Base-by-base conservation (phyloP, 768 basidiomycete genomes). In the Mycena belliarum region DNA sequence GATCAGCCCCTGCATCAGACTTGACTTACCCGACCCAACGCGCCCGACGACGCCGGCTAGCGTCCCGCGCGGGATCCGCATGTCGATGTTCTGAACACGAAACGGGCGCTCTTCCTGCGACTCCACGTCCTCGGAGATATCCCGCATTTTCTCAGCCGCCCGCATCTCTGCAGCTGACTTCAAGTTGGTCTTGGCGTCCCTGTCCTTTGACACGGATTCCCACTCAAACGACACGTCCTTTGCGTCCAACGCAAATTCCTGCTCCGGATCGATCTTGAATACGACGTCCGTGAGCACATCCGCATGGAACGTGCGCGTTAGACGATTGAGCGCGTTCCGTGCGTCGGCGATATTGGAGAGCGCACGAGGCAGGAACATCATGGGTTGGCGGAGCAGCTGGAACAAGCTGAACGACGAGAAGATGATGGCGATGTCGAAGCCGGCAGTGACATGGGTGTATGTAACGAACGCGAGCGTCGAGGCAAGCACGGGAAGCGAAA, bases 21-120 rank as follows among this genome's bases (percentile, higher is more conserved):
- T 83, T 18, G 83, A 83, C 76, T 88, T 85, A 57, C 88, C 88
- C 37, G 81, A 82, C 15, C 89, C 89, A 11, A 91, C 86, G 15
- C 82, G 78, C 0, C 88, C 88, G 5, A 88, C 84, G 37, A 91
- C 75, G 4, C 82, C 89, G 0, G 82, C 78, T 26, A 89, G 72
- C 18, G 73, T 71, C 1, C 87, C 87, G n/a, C 83, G 75, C 9
- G 80, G 78, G 24, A 91, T 73, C 6, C 69, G 61, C 71, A 90
- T 72, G 29, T 72, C 75, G 50, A 89, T 65, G 57, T 83, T 72
- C 37, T 71, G 68, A 7, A 90, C 70, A 40, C 71, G 70, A 70
- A 89, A 89, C 1, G 82, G 81, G 12, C 59, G 51, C 1, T 68
- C 65, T 10, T 63, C 49, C 11, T 47, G 32, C 10, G 37, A 51